Conservation (phyloP, 306 rosid species). For the Malus sylvestris region DNA sequence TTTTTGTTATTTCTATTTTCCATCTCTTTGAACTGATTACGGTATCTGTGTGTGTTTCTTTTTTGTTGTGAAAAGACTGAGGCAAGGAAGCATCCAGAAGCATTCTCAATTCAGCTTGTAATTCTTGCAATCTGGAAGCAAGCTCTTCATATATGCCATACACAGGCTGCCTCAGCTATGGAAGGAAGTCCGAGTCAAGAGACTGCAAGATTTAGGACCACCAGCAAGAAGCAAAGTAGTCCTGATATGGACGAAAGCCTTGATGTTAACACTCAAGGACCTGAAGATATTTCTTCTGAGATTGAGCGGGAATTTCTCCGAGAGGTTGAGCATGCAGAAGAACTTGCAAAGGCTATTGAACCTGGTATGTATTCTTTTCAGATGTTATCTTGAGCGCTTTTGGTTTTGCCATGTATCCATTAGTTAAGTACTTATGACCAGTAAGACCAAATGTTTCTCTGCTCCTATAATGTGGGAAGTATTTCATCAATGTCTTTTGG, state of each 20-base stretch:
- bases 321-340: conserved; percentile 85
- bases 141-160: conserved; percentile 95
- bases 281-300: conserved; percentile 49
- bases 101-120: conserved; percentile 93
- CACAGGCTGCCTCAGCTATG: conserved; percentile 97
- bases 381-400: not conserved
- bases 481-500: not conserved
- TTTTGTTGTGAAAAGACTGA: conserved; percentile 35
- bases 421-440: not conserved
- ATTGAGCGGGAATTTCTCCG: conserved; percentile 79
- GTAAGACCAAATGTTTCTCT: not conserved
- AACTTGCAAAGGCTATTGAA: conserved; percentile 75
- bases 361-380: conserved; percentile 54
- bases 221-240: conserved; percentile 51
- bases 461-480: not conserved
- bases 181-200: conserved; percentile 96
- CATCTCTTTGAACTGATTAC: not conserved
- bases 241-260: conserved; percentile 49
- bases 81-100: conserved; percentile 72
- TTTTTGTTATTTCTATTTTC: conserved; percentile 1
- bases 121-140: conserved; percentile 99
- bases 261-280: conserved; percentile 38
- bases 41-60: not conserved
- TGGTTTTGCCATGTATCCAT: not conserved
- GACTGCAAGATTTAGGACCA: conserved; percentile 51